phyloP scores from a whole-genome alignment of 768 basidiomycete species.

The Leucocoprinus birnbaumii region DNA sequence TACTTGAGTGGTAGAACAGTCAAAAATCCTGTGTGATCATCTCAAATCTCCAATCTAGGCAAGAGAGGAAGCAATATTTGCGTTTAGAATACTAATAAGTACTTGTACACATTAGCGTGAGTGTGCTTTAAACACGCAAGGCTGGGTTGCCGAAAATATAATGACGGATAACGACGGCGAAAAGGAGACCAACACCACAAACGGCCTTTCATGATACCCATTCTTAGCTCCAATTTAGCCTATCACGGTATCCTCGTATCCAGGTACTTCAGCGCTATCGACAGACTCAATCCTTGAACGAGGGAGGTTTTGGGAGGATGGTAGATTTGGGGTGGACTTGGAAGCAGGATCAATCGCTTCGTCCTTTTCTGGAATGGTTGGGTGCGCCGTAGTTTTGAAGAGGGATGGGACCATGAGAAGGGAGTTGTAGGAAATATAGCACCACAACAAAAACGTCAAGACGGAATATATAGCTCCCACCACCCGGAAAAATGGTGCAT shows the following conservation, averaged over 20 bases:
- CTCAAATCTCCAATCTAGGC: too few relatives aligned
- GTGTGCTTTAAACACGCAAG: too few relatives aligned
- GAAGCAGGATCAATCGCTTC: background rate
- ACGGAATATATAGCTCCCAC: conserved; percentile 55
- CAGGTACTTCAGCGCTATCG: background rate
- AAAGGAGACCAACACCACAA: too few relatives aligned
- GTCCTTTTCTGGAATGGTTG: background rate
- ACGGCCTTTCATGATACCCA: too few relatives aligned
- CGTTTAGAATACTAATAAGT: too few relatives aligned
- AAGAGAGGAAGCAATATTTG: too few relatives aligned
- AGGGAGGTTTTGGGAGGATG: background rate
- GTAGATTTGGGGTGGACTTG: background rate
- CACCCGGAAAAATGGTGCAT: conserved; percentile 53
- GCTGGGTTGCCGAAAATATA: too few relatives aligned
- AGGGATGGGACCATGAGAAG: conserved; percentile 12
- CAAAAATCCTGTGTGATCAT: too few relatives aligned
- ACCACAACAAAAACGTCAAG: conserved; percentile 51
- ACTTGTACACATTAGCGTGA: too few relatives aligned
- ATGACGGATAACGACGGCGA: too few relatives aligned
- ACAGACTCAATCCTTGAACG: background rate
- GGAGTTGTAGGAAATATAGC: conserved; percentile 43
- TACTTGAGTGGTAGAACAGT: too few relatives aligned
- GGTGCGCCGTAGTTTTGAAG: background rate
- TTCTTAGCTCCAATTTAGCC: background rate
- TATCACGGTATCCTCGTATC: background rate